A percentile compares a stretch with the other conserved stretches of the same genome.
Evolutionary conservation across 306 rosid genomes (phyloP).

Genomic region (Mimosa bimucronata): DNA sequence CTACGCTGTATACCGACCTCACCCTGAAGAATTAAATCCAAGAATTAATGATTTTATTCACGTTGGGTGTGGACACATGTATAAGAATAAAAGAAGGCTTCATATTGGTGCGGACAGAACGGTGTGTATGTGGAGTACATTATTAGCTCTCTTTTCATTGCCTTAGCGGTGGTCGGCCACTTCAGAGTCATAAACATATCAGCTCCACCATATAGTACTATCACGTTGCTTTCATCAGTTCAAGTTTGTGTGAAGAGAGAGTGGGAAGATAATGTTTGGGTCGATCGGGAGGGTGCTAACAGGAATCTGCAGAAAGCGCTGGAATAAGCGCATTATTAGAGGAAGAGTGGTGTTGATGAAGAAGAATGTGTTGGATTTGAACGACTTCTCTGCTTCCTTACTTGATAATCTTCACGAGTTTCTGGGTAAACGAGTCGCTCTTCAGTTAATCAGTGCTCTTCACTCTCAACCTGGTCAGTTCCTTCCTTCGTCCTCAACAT

Average conservation of each 20-base stretch:
- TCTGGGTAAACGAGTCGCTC: slow-evolving; percentile 54
- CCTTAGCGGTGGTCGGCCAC: background rate
- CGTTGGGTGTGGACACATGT: background rate
- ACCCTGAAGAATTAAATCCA: background rate
- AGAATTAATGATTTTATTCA: background rate
- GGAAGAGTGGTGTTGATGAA: slow-evolving; percentile 76
- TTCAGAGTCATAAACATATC: background rate
- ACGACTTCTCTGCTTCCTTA: slow-evolving; percentile 59
- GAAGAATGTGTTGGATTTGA: slow-evolving; percentile 74
- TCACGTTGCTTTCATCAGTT: background rate
- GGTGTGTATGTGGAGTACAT: background rate
- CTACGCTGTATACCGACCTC: background rate
- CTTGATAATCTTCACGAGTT: slow-evolving; percentile 66
- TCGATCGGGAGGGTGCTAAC: slow-evolving; percentile 12
- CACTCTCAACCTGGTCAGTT: slow-evolving; percentile 54
- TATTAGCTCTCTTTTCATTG: background rate
- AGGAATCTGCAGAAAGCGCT: background rate
- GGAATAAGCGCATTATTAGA: slow-evolving; percentile 32
- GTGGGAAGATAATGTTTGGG: slow-evolving; percentile 34
- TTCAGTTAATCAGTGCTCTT: slow-evolving; percentile 64
- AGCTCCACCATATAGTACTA: no score
- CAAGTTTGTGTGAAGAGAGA: background rate
- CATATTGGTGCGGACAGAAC: background rate
- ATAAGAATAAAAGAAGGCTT: background rate
- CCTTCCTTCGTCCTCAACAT: background rate